Percentiles rank a stretch among this genome's conserved stretches.
phyloP scores from a whole-genome alignment of 768 basidiomycete genomes.

The Mrakia hoshinonis region DNA sequence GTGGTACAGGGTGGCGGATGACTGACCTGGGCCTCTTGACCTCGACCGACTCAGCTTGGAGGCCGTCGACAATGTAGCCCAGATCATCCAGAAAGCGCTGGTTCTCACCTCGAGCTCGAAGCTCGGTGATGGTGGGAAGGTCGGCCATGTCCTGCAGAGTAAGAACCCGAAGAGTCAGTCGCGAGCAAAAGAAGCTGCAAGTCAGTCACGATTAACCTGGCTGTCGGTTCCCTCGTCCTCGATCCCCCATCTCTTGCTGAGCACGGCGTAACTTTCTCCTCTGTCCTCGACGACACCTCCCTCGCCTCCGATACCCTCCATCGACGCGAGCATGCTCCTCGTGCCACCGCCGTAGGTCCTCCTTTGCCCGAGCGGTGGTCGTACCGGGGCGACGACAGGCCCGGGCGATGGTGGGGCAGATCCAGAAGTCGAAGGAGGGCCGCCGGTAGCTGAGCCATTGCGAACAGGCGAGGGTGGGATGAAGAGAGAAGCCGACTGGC shows the following conservation, averaged over 20 bases:
- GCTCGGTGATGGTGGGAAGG: conserved; percentile 22
- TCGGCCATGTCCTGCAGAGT: conserved; percentile 20
- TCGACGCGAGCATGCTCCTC: conserved; percentile 20
- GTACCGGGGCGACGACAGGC: background rate
- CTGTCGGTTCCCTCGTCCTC: conserved; percentile 11
- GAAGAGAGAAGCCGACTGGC: background rate
- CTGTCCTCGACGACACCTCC: background rate
- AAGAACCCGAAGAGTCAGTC: background rate
- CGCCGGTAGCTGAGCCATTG: background rate
- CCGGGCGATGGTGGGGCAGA: conserved; percentile 1
- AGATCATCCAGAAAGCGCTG: conserved; percentile 29
- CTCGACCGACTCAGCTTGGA: background rate
- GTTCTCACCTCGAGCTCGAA: conserved; percentile 26
- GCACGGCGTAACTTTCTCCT: conserved; percentile 25
- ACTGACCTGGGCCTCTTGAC: conserved; percentile 24
- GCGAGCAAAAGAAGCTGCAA: background rate
- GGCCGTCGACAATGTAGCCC: conserved; percentile 27
- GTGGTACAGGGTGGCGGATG: too few relatives aligned
- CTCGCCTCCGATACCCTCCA: background rate
- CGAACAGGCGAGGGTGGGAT: background rate
- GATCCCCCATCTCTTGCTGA: conserved; percentile 27
- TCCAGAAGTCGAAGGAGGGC: background rate
- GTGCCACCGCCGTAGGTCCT: conserved; percentile 28
- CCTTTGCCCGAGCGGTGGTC: background rate
- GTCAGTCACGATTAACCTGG: background rate